Base-by-base conservation (phyloP, 2,329 filamentous ascomycete genomes). In the Microcyclosporella mali region DNA sequence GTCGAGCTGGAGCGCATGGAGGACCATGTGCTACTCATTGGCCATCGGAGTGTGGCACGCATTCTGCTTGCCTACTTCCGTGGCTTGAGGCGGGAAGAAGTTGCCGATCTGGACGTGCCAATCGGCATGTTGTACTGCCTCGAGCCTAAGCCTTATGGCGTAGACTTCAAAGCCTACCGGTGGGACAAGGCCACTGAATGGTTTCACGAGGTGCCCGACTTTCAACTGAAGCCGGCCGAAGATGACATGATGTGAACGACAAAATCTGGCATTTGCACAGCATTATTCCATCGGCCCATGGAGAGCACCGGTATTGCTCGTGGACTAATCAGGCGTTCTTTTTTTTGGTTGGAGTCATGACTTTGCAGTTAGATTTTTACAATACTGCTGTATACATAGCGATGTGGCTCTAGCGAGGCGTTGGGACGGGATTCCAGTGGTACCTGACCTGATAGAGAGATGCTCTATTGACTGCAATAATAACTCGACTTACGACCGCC, bases 1-100 rank as follows among this genome's bases (percentile, higher is more conserved):
- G 84, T 94, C 38, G 92, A 98, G 70, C 83, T 95, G 47, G 92
- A 98, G 72, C 84, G 92, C 47, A 97, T 95, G 74, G 94, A 88
- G 21, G 92, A 98, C 59, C 90, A 97, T 65, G 82, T 94, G 41
- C 73, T 97, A 47, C 82, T 98, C 56, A 85, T 97, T 55, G 88
- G 87, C 27, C 92, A 97, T 65, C 86, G 92, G 25, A 94, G 88
- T 3, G 84, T 97, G 30, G 90, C 88, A 43, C 81, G 92, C 25
- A 90, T 98, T 4, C 72, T 98, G 47, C 82, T 98, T 66, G 89
- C 90, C 1, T 98, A 98, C 67, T 98, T 98, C 68, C 88, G 92
- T 71, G 89, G 94, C 46, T 73, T 97, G 40, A 88, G 85, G 37
- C 77, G 89, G 28, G 83, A 95, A 51, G 85, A 95, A 59, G 94